Evolutionary conservation across 1,284 basidiomycete genomes (phyloP).

Genomic region (Ganoderma multipileum): DNA sequence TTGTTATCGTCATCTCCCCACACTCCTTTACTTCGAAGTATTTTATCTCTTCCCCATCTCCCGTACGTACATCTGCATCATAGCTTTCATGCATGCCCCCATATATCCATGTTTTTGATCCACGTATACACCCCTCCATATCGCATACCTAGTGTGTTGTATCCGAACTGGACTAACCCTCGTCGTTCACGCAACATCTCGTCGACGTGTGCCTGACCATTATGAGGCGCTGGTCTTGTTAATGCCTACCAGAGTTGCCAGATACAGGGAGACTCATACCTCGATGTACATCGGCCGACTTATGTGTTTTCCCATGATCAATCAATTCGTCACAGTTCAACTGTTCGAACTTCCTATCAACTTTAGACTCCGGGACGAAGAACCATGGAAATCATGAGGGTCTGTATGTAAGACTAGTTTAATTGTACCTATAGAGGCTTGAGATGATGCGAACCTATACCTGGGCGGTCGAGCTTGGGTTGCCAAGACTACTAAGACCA

Average conservation of each 20-base stretch:
- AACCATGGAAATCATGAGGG: no score
- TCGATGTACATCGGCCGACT: no score
- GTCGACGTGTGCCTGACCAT: background rate
- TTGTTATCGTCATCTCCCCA: background rate
- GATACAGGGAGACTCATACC: no score
- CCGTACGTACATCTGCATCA: background rate
- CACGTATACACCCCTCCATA: conserved; percentile 6
- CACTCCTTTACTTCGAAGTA: conserved; percentile 3
- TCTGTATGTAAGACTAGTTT: no score
- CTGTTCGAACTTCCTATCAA: background rate
- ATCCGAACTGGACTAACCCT: conserved; percentile 2
- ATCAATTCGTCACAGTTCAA: background rate
- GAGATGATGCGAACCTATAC: no score
- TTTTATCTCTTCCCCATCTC: background rate
- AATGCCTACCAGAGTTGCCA: no score
- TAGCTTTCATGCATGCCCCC: background rate
- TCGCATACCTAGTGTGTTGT: conserved; percentile 16
- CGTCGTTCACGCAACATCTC: background rate
- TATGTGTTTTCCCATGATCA: no score
- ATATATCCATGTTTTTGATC: background rate
- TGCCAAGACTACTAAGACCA: no score
- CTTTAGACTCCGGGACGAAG: no score
- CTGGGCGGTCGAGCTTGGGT: no score
- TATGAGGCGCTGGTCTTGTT: background rate
- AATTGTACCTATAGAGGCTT: no score